phyloP scores from a whole-genome alignment of 768 basidiomycete species.

The Hygrocybe punicea region DNA sequence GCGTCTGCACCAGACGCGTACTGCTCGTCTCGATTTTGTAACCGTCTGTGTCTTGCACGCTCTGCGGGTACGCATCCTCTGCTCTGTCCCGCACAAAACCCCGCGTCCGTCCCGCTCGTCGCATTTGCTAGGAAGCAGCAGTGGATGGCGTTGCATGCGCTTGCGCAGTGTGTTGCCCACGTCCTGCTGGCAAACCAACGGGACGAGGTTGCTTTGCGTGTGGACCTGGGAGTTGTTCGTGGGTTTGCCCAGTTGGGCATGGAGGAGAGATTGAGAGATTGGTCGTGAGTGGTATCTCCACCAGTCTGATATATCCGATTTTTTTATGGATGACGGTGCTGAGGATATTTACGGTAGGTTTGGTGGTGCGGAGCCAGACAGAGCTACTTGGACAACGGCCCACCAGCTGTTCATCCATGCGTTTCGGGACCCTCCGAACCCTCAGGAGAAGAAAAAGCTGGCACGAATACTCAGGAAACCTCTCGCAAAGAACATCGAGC shows the following conservation, averaged over 20 bases:
- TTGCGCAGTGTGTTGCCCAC: conserved; percentile 62
- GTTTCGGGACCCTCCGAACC: conserved; percentile 55
- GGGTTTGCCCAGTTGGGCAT: conserved; percentile 73
- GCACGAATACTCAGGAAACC: conserved; percentile 9
- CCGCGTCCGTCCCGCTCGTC: conserved; percentile 57
- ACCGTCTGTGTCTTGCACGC: conserved; percentile 68
- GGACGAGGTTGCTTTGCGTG: conserved; percentile 37
- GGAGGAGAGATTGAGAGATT: conserved; percentile 60
- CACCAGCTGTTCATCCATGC: conserved; percentile 55
- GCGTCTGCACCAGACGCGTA: conserved; percentile 37
- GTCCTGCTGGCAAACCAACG: conserved; percentile 55
- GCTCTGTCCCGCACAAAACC: conserved; percentile 74
- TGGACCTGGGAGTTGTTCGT: conserved; percentile 54
- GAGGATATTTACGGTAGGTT: conserved; percentile 5
- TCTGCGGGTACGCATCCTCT: conserved; percentile 64
- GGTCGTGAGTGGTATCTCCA: conserved; percentile 41
- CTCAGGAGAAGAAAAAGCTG: conserved; percentile 42
- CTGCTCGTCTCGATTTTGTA: conserved; percentile 75
- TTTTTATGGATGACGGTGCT: background rate
- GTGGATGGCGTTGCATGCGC: conserved; percentile 77
- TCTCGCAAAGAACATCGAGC: conserved; percentile 40
- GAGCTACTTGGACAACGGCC: conserved; percentile 64
- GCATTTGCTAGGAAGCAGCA: conserved; percentile 54
- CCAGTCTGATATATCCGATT: too few species aligned
- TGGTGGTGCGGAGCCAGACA: conserved; percentile 51